A percentile compares a stretch with the other conserved stretches of the same genome.
Evolutionary conservation across 1,284 basidiomycete genomes (phyloP).

Genomic region (Boletus smithii): DNA sequence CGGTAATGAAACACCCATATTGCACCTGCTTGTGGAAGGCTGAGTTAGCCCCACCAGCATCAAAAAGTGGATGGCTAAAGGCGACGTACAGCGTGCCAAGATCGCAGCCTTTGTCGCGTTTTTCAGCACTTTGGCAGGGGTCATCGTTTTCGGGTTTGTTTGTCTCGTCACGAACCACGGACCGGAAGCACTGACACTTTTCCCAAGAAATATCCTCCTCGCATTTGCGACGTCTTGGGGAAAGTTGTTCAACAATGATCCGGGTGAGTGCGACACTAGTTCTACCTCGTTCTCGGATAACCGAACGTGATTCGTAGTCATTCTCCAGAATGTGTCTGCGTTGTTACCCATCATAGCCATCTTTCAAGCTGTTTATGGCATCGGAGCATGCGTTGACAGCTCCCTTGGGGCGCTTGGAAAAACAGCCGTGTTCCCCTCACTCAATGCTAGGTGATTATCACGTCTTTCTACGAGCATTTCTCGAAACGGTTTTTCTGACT

Average conservation of each 20-base stretch:
- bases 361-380: conserved; percentile 24
- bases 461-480: background rate
- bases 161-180: background rate
- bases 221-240: conserved; percentile 23
- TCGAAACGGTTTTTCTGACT: conserved; percentile 3
- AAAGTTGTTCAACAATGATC: conserved; percentile 26
- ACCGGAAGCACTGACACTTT: background rate
- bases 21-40: background rate
- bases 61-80: conserved; percentile 22
- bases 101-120: conserved; percentile 22
- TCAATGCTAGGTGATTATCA: conserved; percentile 23
- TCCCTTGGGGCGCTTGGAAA: conserved; percentile 26
- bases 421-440: conserved; percentile 24
- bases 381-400: conserved; percentile 25
- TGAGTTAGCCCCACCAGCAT: conserved; percentile 15
- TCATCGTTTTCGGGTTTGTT: conserved; percentile 21
- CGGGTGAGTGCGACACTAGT: conserved; percentile 11
- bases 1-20: conserved; percentile 22
- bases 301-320: conserved; percentile 6
- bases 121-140: conserved; percentile 16
- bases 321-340: conserved; percentile 18
- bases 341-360: conserved; percentile 24
- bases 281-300: background rate
- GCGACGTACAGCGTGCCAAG: conserved; percentile 24
- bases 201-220: conserved; percentile 19